Evolutionary conservation across 192 early-diverging fungal genomes (phyloP), one percentile per base, ranked within the genome.

Genomic region (Dispira parvispora): DNA sequence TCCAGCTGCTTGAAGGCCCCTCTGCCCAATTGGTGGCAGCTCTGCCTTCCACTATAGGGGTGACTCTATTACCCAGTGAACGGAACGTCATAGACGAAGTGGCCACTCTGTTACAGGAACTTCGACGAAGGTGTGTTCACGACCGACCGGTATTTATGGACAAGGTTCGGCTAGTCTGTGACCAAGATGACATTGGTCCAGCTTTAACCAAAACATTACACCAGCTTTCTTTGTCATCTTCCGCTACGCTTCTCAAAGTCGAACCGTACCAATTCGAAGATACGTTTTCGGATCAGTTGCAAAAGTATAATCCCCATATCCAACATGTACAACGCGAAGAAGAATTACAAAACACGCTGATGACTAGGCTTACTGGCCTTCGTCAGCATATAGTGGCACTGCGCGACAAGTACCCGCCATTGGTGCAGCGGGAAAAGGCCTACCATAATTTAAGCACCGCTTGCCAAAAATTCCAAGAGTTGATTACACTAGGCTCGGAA

Each of bases 171-270:
- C 11, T 61, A 38, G 25, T 8, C 27, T 46, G 46, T 46, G 8
- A 21, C 21, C 46, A 62, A 27, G 50, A 62, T 45, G 50, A 47
- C 46, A 52, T 62, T 27, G 50, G 50, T 46, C 13, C 46, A 10
- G 47, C 70, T 46, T 46, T 46, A 18, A 46, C 46, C 46, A 11
- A 46, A 46, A 46, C 46, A 18, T 46, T 12, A 11, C 46, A 46
- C 11, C 46, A 18, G 11, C 46, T 12, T 11, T 12, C 46, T 46
- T 12, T 11, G 11, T 11, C 11, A 46, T 18, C 11, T 18, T 18
- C 46, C 18, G 18, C 11, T 46, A 11, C 18, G 46, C 11, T 18
- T 11, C 18, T 11, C 11, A 11, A 18, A 12, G 18, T 46, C 18
- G 18, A 11, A 11, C 46, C 46, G 11, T 11, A 11, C 11, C 11